Evolutionary conservation across 441 rosid genomes (phyloP), one percentile per base, ranked within the genome.

Genomic region (Cnidoscolus chayamansa): DNA sequence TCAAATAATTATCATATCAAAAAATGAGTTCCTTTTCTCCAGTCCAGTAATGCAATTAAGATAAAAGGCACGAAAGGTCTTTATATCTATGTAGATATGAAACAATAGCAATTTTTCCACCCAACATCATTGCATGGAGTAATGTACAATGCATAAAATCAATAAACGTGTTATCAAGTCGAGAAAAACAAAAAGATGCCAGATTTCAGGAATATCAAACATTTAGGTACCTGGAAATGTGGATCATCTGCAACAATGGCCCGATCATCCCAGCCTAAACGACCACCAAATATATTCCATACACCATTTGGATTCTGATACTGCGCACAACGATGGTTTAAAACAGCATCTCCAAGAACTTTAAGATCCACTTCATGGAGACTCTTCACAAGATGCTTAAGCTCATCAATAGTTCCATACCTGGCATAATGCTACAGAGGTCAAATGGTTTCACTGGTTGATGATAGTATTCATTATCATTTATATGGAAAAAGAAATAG

Each of bases 261-360:
- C 47, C 86, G 86, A 73, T 87, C 98, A 80, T 94, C 98, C 98
- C 98, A 94, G 81, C 87, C 87, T 65, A 94, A 78, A 72, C 85
- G 91, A 74, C 98, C 98, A n/a, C 98, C 98, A 81, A 88, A 94
- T 58, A 90, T 75, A 83, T 94, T 94, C 98, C 98, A 94, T 12
- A 92, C 76, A 65, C 97, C 98, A 72, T 94, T 94, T 81, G 83
- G 82, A 76, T 94, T 94, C 76, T 94, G 75, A 79, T 71, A 86
- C 49, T 94, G 89, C 37, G 98, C 98, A 84, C 98, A 94, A 0
- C 98, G 98, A 70, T 94, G 98, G 81, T 92, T 94, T 78, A 94
- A 75, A 61, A 94, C 98, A 78, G 72, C 98, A 88, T 94, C 98
- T 72, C 97, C 98, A 31, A 92, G 86, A 78, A 86, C 93, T 89